Base-by-base conservation (phyloP, 169 alveolate genomes). In the Plasmodium reichenowi region DNA sequence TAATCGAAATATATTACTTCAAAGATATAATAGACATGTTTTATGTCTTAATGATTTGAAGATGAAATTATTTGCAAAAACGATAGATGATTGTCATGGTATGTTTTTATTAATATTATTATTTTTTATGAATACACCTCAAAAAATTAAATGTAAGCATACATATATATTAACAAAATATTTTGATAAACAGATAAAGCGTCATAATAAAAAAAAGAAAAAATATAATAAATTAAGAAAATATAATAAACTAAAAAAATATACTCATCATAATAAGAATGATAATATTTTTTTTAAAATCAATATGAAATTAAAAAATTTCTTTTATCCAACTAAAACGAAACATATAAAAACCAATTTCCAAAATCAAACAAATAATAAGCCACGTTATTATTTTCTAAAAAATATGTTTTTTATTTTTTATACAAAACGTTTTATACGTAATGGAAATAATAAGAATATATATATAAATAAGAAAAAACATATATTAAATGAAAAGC, bases 41-140 rank as follows among this genome's bases (percentile, higher is more conserved):
- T 47, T 86, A 15, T 86, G 92, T 64, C 48, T 86, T 13, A 70
- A 86, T 67, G 76, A 86, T 47, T 54, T 86, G 10, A 86, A 86
- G 38, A 86, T 86, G 92, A 86, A 86, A 54, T 75, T 86, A 9
- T 72, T 86, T 86, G 92, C 92, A 1, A 86, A 86, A 72, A 86
- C 92, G 0, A 10, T 86, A 22, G 88, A 86, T 38, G 64, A 86
- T 64, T 86, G 92, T 12, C 88, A 70, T 2, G 92, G 92, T 0
- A 86, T 86, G 92, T 86, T 86, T 38, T 66, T 86, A 22, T 45
- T 86, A 47, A 63, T 64, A 26, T 58, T 86, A 38, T 47, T 86
- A 6, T 72, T 86, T 26, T 86, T 86, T 20, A 86, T 86, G 15
- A 86, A 86, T 32, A 48, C 58, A 3, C 92, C 92, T 5, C 78